Evolutionary conservation across 495 filamentous ascomycete genomes (phyloP), one percentile per base, ranked within the genome.

Genomic region (Chaetomium fimeti): DNA sequence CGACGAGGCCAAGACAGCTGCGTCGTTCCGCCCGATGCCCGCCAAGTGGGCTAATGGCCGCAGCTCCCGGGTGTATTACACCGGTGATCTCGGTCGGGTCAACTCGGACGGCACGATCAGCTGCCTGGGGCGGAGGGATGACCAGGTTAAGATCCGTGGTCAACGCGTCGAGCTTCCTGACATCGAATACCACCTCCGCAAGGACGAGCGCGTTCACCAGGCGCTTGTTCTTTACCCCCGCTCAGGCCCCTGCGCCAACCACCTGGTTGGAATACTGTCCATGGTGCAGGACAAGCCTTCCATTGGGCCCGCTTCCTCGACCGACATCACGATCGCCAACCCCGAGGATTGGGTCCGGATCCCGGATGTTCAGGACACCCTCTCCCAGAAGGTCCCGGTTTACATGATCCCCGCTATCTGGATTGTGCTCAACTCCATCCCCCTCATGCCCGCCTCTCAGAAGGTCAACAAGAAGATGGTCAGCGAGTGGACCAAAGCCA

Each of bases 381-480:
- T 61, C 16, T 32, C 57, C 25, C 40, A 47, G 38, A 25, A 45
- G 25, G 57, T 81, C 2, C 77, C 78, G 9, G 43, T 62, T 5
- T 81, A 83, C 67, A 87, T 88, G 85, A 75, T 87, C 49, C 86
- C 86, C 2, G 72, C 79, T 13, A 70, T 81, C 0, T 88, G 81
- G 69, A 79, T 88, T 32, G 81, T 84, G 0, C 63, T 87, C 1
- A 71, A 70, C 36, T 71, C 74, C 29, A 72, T 87, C 42, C 86
- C 85, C 0, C 68, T 81, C 29, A 72, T 79, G 1, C 76, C 74
- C 0, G 56, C 36, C 42, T 83, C 83, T 0, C 80, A 75, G 15
- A 88, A 89, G 69, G 76, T 82, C 7, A 84, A 89, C 63, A 79
- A 84, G 11, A 80, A 79, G 36, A 66, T 71, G 15, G 56, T 70